phyloP scores from a whole-genome alignment of 306 rosid species.

The Pterocarpus santalinus region DNA sequence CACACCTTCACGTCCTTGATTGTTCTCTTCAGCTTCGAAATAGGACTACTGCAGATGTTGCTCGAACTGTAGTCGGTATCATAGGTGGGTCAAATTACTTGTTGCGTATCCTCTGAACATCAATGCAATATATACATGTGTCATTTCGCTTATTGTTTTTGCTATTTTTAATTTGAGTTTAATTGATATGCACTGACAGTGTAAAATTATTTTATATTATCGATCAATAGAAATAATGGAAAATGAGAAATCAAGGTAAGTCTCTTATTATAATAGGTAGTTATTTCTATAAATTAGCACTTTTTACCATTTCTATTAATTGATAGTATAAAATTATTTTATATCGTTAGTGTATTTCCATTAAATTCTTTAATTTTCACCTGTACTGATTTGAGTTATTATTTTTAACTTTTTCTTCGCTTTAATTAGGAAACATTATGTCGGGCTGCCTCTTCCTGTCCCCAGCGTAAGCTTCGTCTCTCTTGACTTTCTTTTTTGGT shows the following conservation, averaged over 20 bases:
- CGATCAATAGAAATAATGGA: too few species aligned
- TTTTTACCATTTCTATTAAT: too few species aligned
- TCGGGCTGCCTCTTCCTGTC: constrained; percentile 75
- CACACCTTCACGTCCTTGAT: not conserved
- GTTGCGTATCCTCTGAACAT: not conserved
- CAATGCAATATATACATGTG: not conserved
- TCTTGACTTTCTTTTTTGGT: not conserved
- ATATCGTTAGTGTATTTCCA: too few species aligned
- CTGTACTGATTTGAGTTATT: constrained; percentile 4
- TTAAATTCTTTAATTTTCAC: not conserved
- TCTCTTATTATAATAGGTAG: too few species aligned
- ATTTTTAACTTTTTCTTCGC: not conserved
- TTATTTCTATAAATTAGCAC: too few species aligned
- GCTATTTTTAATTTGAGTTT: not conserved
- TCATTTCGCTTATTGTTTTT: not conserved
- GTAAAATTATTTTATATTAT: too few species aligned
- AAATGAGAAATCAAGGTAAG: too few species aligned
- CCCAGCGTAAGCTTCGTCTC: constrained; percentile 64
- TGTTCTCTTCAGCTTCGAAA: not conserved
- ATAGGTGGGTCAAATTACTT: constrained; percentile 54
- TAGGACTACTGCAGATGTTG: constrained; percentile 69
- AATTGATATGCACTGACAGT: too few species aligned
- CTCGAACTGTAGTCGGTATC: constrained; percentile 67
- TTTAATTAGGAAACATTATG: constrained; percentile 73
- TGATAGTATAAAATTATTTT: too few species aligned